Evolutionary conservation across 2,329 filamentous ascomycete genomes (phyloP).

Genomic region (Cryphonectria parasitica): DNA sequence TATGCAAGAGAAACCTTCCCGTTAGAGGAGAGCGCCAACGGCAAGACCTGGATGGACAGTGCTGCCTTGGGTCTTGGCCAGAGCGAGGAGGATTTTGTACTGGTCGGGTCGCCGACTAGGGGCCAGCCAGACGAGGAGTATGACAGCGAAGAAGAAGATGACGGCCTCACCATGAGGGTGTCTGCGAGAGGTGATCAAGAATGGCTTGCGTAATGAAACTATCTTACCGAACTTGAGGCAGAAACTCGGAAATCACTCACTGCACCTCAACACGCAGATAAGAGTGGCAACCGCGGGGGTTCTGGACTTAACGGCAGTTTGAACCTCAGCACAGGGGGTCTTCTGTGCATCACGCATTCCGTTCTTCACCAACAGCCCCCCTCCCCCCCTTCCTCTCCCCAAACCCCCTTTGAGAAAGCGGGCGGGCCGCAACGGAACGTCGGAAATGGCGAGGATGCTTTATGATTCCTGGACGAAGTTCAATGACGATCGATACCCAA

Average conservation of each 20-base stretch:
- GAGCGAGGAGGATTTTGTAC: conserved; percentile 25
- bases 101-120: conserved; percentile 20
- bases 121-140: conserved; percentile 42
- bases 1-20: conserved; percentile 95
- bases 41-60: conserved; percentile 81
- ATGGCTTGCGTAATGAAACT: conserved; percentile 54
- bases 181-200: conserved; percentile 62
- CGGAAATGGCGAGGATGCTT: neutral
- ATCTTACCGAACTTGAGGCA: neutral
- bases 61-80: neutral
- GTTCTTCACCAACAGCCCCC: neutral
- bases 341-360: neutral
- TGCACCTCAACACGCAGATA: neutral
- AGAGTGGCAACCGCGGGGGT: neutral
- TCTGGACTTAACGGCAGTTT: neutral
- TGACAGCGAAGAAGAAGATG: conserved; percentile 54
- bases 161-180: conserved; percentile 61
- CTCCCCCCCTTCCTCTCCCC: too few relatives aligned
- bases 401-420: too few relatives aligned
- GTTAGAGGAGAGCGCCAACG: conserved; percentile 92
- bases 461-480: neutral
- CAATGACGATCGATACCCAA: conserved; percentile 2
- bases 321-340: neutral
- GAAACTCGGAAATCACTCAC: neutral
- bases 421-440: neutral